These are phyloP conservation scores for Coriaria nepalensis DNA, from an alignment of 306 rosid species.

Conservation along the genomic window DNA sequence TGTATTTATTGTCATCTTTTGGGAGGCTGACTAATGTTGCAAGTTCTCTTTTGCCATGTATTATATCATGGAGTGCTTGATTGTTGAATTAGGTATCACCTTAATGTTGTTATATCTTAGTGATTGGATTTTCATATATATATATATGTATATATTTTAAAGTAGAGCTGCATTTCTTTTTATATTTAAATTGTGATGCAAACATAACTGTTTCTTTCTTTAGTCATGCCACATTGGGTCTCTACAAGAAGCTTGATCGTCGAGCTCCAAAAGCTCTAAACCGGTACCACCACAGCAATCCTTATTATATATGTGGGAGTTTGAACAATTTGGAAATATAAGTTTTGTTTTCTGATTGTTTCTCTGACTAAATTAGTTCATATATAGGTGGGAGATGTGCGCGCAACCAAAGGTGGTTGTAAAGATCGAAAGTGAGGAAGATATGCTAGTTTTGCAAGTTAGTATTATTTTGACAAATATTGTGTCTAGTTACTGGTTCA, in stretches of 20 bases:
- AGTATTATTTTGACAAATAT: constrained; percentile 5
- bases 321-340: not conserved
- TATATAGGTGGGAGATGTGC: constrained; percentile 90
- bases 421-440: constrained; percentile 85
- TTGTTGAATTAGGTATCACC: too few species aligned
- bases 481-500: not conserved
- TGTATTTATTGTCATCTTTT: too few species aligned
- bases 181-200: not conserved
- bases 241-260: constrained; percentile 66
- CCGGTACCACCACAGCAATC: constrained; percentile 25
- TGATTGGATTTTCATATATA: too few species aligned
- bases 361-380: constrained; percentile 11
- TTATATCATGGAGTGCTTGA: too few species aligned
- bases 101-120: too few species aligned
- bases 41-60: too few species aligned
- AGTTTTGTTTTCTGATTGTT: constrained; percentile 1
- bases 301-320: not conserved
- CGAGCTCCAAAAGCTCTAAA: constrained; percentile 83
- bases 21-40: too few species aligned
- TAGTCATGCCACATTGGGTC: constrained; percentile 91
- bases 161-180: too few species aligned
- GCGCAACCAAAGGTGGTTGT: constrained; percentile 95
- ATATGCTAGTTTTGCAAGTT: constrained; percentile 79
- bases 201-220: constrained; percentile 12
- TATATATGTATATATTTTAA: too few species aligned